Conservation (phyloP, 164 flowering plant genomes). For the Macadamia tetraphylla region DNA sequence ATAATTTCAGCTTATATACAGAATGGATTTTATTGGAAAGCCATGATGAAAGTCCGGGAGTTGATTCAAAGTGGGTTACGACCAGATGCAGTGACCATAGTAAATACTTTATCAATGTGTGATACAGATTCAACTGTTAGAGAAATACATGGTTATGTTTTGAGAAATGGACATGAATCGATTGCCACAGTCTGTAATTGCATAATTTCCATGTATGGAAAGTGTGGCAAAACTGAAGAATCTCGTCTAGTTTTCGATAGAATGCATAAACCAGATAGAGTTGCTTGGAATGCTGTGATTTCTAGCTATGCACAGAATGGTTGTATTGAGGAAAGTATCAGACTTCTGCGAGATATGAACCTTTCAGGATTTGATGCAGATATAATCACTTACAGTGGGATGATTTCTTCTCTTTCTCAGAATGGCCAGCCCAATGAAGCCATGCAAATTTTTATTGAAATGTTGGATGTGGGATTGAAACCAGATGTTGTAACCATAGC, state of each 20-base stretch:
- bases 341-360: slow-evolving; percentile 23
- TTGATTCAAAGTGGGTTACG: slow-evolving; percentile 14
- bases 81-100: slow-evolving; percentile 22
- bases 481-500: slow-evolving; percentile 22
- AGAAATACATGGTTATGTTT: slow-evolving; percentile 23
- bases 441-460: slow-evolving; percentile 14
- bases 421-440: slow-evolving; percentile 18
- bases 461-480: slow-evolving; percentile 19
- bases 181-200: slow-evolving; percentile 14
- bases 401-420: slow-evolving; percentile 28
- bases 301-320: slow-evolving; percentile 29
- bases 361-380: slow-evolving; percentile 16
- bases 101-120: slow-evolving; percentile 12
- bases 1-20: slow-evolving; percentile 19
- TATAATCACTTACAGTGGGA: slow-evolving; percentile 22
- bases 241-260: slow-evolving; percentile 9
- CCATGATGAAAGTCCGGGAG: slow-evolving; percentile 17
- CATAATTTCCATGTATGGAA: slow-evolving; percentile 26
- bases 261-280: slow-evolving; percentile 11
- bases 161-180: slow-evolving; percentile 17
- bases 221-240: slow-evolving; percentile 18
- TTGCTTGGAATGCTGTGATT: slow-evolving; percentile 27
- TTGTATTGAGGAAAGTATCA: slow-evolving; percentile 17
- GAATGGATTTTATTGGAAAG: slow-evolving; percentile 19
- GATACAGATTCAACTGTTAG: slow-evolving; percentile 11